phyloP scores from a whole-genome alignment of 768 basidiomycete species.

The Hysterangium stoloniferum region DNA sequence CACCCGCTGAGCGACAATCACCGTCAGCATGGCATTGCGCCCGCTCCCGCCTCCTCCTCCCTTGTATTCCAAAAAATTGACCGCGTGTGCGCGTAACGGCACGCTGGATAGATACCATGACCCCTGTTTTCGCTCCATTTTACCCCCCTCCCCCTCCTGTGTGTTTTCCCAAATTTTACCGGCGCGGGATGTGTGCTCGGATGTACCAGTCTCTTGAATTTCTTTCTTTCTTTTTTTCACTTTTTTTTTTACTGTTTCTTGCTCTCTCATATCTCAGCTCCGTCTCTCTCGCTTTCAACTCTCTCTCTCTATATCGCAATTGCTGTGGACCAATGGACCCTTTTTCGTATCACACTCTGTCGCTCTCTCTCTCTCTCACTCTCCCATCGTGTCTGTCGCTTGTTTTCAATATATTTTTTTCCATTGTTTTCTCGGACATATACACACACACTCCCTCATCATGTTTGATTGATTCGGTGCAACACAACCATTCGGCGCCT shows the following conservation, averaged over 20 bases:
- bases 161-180: not conserved
- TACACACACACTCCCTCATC: not conserved
- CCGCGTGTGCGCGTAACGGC: slow-evolving; percentile 8
- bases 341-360: not conserved
- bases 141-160: not conserved
- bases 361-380: slow-evolving; percentile 5
- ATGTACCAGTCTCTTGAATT: not conserved
- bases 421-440: slow-evolving; percentile 9
- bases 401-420: slow-evolving; percentile 4
- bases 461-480: too few species aligned
- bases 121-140: not conserved
- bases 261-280: not conserved
- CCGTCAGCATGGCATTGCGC: not conserved
- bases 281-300: not conserved
- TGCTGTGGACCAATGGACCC: slow-evolving; percentile 10
- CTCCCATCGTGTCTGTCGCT: slow-evolving; percentile 9
- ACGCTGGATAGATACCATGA: not conserved
- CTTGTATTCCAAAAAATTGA: slow-evolving; percentile 3
- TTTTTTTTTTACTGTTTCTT: not conserved
- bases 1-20: slow-evolving; percentile 10
- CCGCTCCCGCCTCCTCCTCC: not conserved
- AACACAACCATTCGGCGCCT: too few species aligned
- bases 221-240: not conserved
- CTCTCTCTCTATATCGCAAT: slow-evolving; percentile 1
- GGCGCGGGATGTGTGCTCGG: not conserved